Evolutionary conservation across 148 eudicot species (phyloP).

Genomic region (Drosera capensis): DNA sequence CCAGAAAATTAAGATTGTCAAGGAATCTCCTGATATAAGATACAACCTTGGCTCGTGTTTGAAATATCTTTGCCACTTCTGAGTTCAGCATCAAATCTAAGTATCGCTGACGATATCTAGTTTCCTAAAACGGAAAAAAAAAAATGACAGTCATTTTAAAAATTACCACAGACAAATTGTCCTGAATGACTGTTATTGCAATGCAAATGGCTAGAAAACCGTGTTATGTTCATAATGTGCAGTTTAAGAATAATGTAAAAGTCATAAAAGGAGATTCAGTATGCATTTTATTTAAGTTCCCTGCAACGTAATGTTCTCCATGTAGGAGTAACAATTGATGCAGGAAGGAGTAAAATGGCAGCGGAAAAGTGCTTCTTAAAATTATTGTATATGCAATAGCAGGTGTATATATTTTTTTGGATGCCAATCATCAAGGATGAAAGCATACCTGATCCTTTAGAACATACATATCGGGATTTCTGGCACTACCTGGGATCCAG

Average conservation of each 20-base stretch:
- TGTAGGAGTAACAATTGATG: too few relatives aligned
- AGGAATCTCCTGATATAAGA: constrained; percentile 64
- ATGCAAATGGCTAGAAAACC: constrained; percentile 1
- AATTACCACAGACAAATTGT: background rate
- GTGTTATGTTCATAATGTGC: too few relatives aligned
- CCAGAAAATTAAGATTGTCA: constrained; percentile 56
- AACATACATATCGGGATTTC: constrained; percentile 68
- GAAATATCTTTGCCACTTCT: constrained; percentile 75
- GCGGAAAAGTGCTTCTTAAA: too few relatives aligned
- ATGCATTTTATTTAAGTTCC: too few relatives aligned
- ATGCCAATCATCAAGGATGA: constrained; percentile 1
- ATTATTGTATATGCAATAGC: too few relatives aligned
- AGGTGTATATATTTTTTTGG: too few relatives aligned
- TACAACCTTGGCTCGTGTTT: constrained; percentile 52
- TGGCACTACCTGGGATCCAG: constrained; percentile 66
- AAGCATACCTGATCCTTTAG: constrained; percentile 77
- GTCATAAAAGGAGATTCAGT: too few relatives aligned
- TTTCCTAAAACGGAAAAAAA: constrained; percentile 35
- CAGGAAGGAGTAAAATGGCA: too few relatives aligned
- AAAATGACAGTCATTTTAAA: background rate
- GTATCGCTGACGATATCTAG: constrained; percentile 89
- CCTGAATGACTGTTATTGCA: too few relatives aligned
- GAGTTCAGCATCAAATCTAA: constrained; percentile 76
- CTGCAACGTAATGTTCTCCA: too few relatives aligned
- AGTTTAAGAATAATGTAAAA: too few relatives aligned